Base-by-base conservation (phyloP, 1,284 basidiomycete species). In the Pyrrhoderma noxium region DNA sequence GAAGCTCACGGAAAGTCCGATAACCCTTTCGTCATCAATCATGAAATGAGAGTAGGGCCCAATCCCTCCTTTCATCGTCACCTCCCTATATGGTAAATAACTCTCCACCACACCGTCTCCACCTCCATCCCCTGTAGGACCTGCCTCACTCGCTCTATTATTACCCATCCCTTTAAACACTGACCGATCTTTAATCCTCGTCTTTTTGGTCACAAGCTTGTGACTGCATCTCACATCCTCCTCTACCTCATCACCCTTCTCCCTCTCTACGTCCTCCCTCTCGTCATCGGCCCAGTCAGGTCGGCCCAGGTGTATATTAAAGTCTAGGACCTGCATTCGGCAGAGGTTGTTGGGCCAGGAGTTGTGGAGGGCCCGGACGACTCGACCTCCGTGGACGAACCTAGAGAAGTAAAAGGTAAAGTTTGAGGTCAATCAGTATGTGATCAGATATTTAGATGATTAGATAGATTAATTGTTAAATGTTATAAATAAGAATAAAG, bases 301-400 rank as follows among this genome's bases (percentile, higher is more conserved):
- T 7, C 61, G 62, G 47, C 46, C 54, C 1, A 61, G 55, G 40
- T 64, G 65, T 3, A 64, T 58, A 48, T 71, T 70, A 44, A 73
- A 72, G 48, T 74, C 71, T 21, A 70, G 60, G 9, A 72, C 68
- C 52, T 61, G 57, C 13, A 69, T 39, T 36, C 49, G 34, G 45
- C 51, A 41, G 38, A 45, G 13, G 16, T 57, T 52, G 1, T 53
- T 9, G 23, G 51, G 22, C 47, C 40, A 47, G 9, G 61, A 56
- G 1, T 39, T 49, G 18, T 47, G 39, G 19, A 47, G n/a, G 0
- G 65, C 60, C 31, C 69, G 58, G 13, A 72, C 67, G 9, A 74
- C 61, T 2, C 73, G 67, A 39, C 67, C 59, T 2, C 74, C 76
- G 16, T 77, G 72, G 0, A 74, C 70, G 37, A 76, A 75, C 49